Percentiles rank a stretch among this genome's conserved stretches.
Conservation (phyloP, 2,329 filamentous ascomycete species). For the Aspergillus udagawae region DNA sequence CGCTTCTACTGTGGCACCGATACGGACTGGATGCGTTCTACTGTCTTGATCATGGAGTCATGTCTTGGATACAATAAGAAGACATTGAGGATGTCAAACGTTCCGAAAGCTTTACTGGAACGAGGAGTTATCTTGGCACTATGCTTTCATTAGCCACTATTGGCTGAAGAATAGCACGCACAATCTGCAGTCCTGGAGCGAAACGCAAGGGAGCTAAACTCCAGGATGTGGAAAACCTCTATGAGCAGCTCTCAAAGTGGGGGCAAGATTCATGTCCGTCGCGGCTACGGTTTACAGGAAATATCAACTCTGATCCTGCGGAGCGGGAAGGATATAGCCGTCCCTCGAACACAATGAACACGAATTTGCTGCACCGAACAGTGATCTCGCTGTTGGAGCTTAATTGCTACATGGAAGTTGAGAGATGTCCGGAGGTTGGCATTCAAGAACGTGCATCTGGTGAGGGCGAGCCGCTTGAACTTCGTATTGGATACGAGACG, state of each 20-base stretch:
- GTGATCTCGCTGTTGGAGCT: conserved; percentile 5
- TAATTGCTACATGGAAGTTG: conserved; percentile 7
- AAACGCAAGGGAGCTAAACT: conserved; percentile 2
- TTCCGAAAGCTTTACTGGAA: neutral
- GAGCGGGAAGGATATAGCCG: neutral
- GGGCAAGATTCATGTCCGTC: neutral
- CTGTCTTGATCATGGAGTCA: conserved; percentile 5
- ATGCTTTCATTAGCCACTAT: conserved; percentile 6
- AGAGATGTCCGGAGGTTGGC: conserved; percentile 2
- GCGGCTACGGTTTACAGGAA: neutral
- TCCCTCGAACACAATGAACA: neutral
- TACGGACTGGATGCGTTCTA: conserved; percentile 8
- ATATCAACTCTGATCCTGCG: no score
- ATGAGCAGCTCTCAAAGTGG: conserved; percentile 2
- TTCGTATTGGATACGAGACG: conserved; percentile 5
- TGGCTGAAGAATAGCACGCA: neutral
- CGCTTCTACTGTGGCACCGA: conserved; percentile 6
- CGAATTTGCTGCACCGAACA: conserved; percentile 3
- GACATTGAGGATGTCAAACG: neutral
- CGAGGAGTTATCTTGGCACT: conserved; percentile 1
- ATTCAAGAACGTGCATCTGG: neutral
- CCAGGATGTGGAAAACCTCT: conserved; percentile 1
- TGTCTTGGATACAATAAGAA: conserved; percentile 1
- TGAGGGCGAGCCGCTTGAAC: neutral
- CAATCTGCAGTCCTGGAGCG: neutral